Percentiles rank a stretch among this genome's conserved stretches.
phyloP scores from a whole-genome alignment of 139 green algal species.

The Deuterostichococcus epilithicus region DNA sequence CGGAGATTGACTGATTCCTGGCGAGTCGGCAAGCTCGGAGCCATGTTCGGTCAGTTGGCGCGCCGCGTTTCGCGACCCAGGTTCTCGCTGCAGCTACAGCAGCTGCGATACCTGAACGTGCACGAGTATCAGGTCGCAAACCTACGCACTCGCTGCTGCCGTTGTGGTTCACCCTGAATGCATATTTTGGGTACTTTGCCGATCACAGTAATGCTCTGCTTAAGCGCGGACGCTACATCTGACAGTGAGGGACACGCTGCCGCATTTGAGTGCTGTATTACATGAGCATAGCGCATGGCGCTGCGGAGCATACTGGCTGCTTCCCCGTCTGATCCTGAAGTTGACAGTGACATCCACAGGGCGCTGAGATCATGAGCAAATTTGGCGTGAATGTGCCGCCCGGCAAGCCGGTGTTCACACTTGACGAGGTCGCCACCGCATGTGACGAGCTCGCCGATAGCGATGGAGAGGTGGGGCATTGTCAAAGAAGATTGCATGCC shows the following conservation, averaged over 20 bases:
- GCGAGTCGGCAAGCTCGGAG: too few relatives aligned
- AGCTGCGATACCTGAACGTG: conserved; percentile 82
- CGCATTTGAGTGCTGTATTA: too few relatives aligned
- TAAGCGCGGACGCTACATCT: too few relatives aligned
- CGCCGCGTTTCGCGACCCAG: not conserved
- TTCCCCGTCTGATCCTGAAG: too few relatives aligned
- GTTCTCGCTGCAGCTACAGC: conserved; percentile 28
- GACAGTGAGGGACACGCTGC: too few relatives aligned
- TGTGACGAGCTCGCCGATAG: conserved; percentile 69
- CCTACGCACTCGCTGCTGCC: not conserved
- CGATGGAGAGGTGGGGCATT: conserved; percentile 61
- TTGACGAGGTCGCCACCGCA: conserved; percentile 72
- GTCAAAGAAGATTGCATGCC: not conserved
- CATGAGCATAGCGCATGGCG: too few relatives aligned
- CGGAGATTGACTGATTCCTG: too few relatives aligned
- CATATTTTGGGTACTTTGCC: not conserved
- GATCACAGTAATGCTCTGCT: too few relatives aligned
- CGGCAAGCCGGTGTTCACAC: conserved; percentile 64
- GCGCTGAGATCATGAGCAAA: conserved; percentile 90
- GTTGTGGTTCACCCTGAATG: not conserved
- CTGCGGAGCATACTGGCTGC: too few relatives aligned
- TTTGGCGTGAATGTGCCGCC: conserved; percentile 92
- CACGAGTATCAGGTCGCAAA: conserved; percentile 93
- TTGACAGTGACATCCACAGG: too few relatives aligned
- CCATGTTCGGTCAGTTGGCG: not conserved